Conservation (phyloP, 1,284 basidiomycete species). For the Laetiporus sulphureus region DNA sequence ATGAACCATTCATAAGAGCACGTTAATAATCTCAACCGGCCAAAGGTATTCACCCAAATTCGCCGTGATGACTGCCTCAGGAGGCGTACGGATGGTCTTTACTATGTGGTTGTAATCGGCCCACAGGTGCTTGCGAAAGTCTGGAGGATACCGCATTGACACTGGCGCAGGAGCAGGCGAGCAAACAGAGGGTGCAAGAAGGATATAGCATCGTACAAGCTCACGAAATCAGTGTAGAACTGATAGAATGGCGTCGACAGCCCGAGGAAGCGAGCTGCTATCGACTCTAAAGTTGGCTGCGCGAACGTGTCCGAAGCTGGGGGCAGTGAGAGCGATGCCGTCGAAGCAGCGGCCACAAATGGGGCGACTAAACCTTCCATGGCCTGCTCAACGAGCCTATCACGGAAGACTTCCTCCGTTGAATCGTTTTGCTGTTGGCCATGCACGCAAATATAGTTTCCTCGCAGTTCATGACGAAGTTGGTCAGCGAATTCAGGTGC, state of each 20-base stretch:
- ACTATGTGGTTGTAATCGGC: conserved; percentile 64
- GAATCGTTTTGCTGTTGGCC: conserved; percentile 48
- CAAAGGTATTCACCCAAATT: conserved; percentile 60
- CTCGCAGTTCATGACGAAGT: conserved; percentile 40
- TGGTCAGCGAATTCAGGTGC: conserved; percentile 32
- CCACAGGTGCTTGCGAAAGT: conserved; percentile 87
- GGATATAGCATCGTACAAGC: conserved; percentile 86
- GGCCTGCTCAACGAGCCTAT: conserved; percentile 47
- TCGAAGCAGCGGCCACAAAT: conserved; percentile 33
- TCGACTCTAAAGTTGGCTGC: conserved; percentile 53
- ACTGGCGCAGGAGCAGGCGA: conserved; percentile 70
- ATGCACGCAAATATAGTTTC: conserved; percentile 74
- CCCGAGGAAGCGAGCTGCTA: conserved; percentile 59
- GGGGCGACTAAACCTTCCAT: conserved; percentile 59
- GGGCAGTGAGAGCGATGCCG: conserved; percentile 28
- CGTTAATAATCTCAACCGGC: conserved; percentile 65
- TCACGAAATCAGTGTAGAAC: conserved; percentile 89
- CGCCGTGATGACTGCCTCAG: conserved; percentile 39
- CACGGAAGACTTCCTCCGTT: conserved; percentile 65
- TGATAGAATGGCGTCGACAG: conserved; percentile 81
- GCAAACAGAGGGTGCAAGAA: conserved; percentile 80
- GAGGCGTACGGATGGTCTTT: conserved; percentile 46
- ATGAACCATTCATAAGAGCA: conserved; percentile 37
- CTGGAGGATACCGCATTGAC: conserved; percentile 69
- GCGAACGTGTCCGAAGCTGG: conserved; percentile 7